Percentiles rank a stretch among this genome's conserved stretches.
Conservation (phyloP, 495 filamentous ascomycete species). For the Aspergillus incahuasiensis region DNA sequence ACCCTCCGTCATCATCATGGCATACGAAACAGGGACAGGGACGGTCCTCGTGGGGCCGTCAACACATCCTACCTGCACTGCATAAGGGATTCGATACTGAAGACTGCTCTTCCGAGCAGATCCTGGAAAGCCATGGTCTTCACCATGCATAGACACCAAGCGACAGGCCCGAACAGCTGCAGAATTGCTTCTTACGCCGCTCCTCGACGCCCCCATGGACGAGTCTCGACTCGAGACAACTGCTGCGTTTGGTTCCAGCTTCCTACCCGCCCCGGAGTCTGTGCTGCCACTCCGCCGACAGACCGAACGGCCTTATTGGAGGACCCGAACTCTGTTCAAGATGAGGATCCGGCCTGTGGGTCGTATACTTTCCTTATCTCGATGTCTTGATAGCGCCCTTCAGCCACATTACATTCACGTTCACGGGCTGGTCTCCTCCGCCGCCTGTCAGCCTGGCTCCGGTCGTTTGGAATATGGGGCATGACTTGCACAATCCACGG, state of each 20-base stretch:
- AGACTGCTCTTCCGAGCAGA: neutral
- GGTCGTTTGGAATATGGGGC: neutral
- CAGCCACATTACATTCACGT: constrained; percentile 1
- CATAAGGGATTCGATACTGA: neutral
- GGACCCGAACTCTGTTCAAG: constrained; percentile 1
- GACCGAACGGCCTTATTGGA: neutral
- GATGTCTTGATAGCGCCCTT: neutral
- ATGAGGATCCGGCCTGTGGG: constrained; percentile 3
- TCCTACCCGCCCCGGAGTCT: constrained; percentile 1
- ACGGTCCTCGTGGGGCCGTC: neutral
- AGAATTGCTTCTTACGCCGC: neutral
- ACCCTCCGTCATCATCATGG: neutral
- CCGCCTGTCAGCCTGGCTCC: neutral
- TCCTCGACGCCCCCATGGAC: neutral
- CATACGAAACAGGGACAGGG: neutral
- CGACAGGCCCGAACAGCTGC: neutral
- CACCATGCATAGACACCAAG: neutral
- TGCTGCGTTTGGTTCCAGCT: neutral
- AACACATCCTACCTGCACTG: neutral
- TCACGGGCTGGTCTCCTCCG: neutral
- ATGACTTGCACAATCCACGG: neutral
- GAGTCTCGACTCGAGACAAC: neutral
- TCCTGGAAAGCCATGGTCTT: neutral
- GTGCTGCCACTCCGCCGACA: neutral
- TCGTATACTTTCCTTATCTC: constrained; percentile 6